Evolutionary conservation across 2,329 filamentous ascomycete genomes (phyloP).

Genomic region (Helminthosporium solani): DNA sequence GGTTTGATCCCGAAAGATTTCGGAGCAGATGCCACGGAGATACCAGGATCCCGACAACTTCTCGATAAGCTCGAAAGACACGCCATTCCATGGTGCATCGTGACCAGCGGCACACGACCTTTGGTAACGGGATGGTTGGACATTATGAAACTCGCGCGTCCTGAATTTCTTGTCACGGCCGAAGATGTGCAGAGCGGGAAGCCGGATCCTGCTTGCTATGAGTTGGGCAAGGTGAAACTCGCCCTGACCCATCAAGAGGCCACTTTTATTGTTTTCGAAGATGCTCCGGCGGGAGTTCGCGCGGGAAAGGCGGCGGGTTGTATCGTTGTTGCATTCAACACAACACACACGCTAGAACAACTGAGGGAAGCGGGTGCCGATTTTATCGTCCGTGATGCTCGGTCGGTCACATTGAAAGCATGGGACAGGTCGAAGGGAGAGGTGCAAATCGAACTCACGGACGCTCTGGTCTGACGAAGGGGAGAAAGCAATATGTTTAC

Average conservation of each 20-base stretch:
- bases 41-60: slow-evolving; percentile 76
- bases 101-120: slow-evolving; percentile 52
- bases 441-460: slow-evolving; percentile 66
- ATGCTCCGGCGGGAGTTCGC: slow-evolving; percentile 80
- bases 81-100: slow-evolving; percentile 79
- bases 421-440: slow-evolving; percentile 56
- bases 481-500: slow-evolving; percentile 7
- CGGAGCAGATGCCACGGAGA: slow-evolving; percentile 76
- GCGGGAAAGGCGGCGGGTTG: slow-evolving; percentile 85
- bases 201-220: slow-evolving; percentile 53
- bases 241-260: slow-evolving; percentile 43
- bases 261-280: slow-evolving; percentile 75
- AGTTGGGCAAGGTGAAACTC: slow-evolving; percentile 46
- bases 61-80: slow-evolving; percentile 65
- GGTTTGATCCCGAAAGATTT: slow-evolving; percentile 73
- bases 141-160: slow-evolving; percentile 50
- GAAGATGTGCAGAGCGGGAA: slow-evolving; percentile 53
- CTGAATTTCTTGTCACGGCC: slow-evolving; percentile 50
- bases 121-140: slow-evolving; percentile 54
- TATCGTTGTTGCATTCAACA: slow-evolving; percentile 79
- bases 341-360: slow-evolving; percentile 75
- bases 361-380: slow-evolving; percentile 76
- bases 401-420: slow-evolving; percentile 65
- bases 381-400: slow-evolving; percentile 80
- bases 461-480: slow-evolving; percentile 52